Evolutionary conservation across 2,329 filamentous ascomycete species (phyloP).

Genomic region (Microsporum ferrugineum): DNA sequence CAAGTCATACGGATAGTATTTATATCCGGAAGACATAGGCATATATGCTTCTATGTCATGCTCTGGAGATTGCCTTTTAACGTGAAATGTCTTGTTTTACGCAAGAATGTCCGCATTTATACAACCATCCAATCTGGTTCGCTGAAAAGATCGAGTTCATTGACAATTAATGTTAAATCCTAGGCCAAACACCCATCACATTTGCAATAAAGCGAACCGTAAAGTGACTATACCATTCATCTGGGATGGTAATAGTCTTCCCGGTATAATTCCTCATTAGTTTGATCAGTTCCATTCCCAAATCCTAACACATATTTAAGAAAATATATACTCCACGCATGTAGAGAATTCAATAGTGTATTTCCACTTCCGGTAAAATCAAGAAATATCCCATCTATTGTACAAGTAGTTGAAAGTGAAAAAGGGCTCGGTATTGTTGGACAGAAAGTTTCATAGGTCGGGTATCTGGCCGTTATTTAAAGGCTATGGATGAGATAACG

Average conservation of each 20-base stretch:
- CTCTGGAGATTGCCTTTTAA: too few species aligned
- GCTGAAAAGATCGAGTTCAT: not conserved
- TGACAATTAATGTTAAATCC: not conserved
- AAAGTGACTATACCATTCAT: not conserved
- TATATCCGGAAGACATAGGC: too few species aligned
- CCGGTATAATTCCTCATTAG: not conserved
- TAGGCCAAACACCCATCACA: not conserved
- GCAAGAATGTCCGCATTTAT: too few species aligned
- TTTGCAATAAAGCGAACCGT: not conserved
- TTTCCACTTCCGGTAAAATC: not conserved
- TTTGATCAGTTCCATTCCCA: not conserved
- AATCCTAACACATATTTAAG: not conserved
- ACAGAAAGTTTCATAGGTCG: not conserved
- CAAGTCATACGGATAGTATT: too few species aligned
- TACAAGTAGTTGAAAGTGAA: not conserved
- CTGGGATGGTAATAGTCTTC: not conserved
- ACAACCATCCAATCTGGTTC: too few species aligned
- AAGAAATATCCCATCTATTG: not conserved
- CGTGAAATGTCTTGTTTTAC: too few species aligned
- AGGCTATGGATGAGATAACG: not conserved
- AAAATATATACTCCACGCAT: not conserved
- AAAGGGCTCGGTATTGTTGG: not conserved
- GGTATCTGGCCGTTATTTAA: not conserved
- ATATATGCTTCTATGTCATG: too few species aligned
- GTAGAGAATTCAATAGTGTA: not conserved